A percentile compares a stretch with the other conserved stretches of the same genome.
phyloP scores from a whole-genome alignment of 768 basidiomycete species.

The Pleurotus ostreatus region DNA sequence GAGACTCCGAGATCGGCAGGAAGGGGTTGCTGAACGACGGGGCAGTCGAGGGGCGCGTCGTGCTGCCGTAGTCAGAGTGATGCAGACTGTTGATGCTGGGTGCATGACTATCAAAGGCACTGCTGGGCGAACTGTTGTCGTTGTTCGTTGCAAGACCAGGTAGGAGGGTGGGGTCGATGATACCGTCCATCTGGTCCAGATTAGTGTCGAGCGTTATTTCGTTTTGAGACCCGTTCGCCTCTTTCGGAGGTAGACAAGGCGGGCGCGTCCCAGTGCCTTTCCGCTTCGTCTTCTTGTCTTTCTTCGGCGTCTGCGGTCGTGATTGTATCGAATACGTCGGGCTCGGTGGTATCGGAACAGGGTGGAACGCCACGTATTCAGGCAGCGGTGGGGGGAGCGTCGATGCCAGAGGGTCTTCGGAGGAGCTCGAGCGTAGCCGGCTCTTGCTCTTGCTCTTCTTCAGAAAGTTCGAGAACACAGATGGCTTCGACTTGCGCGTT shows the following conservation, averaged over 20 bases:
- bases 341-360: constrained; percentile 12
- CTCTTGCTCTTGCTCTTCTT: constrained; percentile 36
- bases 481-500: constrained; percentile 47
- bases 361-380: constrained; percentile 17
- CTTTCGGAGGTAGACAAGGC: constrained; percentile 26
- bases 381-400: constrained; percentile 29
- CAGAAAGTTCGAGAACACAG: constrained; percentile 38
- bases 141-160: constrained; percentile 18
- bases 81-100: constrained; percentile 27
- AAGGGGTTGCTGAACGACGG: constrained; percentile 41
- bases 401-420: constrained; percentile 19
- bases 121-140: constrained; percentile 36
- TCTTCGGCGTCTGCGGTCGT: constrained; percentile 20
- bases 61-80: constrained; percentile 25
- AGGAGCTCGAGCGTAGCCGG: constrained; percentile 28
- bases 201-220: constrained; percentile 60
- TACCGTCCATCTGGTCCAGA: constrained; percentile 76
- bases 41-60: constrained; percentile 18
- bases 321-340: constrained; percentile 12
- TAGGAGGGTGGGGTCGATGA: constrained; percentile 50
- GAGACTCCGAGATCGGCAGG: constrained; percentile 23
- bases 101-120: constrained; percentile 30
- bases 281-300: constrained; percentile 23
- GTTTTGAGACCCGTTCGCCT: constrained; percentile 26
- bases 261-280: constrained; percentile 31